phyloP scores from a whole-genome alignment of 805 yeast species.

The Tetrapisispora iriomotensis region DNA sequence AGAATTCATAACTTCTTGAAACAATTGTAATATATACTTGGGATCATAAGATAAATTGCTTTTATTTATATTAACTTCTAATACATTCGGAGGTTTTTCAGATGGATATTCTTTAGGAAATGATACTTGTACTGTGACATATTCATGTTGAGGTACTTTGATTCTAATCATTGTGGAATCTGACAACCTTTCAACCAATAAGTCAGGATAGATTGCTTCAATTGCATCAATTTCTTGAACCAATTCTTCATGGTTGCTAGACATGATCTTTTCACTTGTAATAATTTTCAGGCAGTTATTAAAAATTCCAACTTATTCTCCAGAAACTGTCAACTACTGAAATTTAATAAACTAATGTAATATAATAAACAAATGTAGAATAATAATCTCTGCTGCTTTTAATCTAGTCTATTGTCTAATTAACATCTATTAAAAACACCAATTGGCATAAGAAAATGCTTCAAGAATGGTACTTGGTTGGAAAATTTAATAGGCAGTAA shows the following conservation, averaged over 20 bases:
- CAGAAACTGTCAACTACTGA: no score
- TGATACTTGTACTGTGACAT: slow-evolving; percentile 51
- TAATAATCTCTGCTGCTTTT: no score
- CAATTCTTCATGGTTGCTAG: slow-evolving; percentile 14
- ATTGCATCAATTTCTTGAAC: slow-evolving; percentile 72
- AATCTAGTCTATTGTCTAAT: no score
- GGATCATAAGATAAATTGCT: slow-evolving; percentile 30
- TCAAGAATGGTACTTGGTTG: background rate
- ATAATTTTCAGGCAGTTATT: no score
- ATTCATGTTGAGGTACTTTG: slow-evolving; percentile 52
- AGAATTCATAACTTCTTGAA: slow-evolving; percentile 43
- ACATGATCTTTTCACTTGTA: slow-evolving; percentile 6
- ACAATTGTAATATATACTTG: slow-evolving; percentile 38
- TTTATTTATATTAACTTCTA: slow-evolving; percentile 39
- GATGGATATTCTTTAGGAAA: slow-evolving; percentile 68
- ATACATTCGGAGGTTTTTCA: slow-evolving; percentile 45
- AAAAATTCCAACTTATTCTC: no score
- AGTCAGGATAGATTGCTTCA: slow-evolving; percentile 77
- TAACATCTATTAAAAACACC: no score
- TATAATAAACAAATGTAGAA: no score
- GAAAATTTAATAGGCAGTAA: background rate
- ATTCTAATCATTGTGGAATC: slow-evolving; percentile 35
- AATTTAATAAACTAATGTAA: no score
- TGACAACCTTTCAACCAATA: slow-evolving; percentile 30
- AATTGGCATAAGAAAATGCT: no score